Evolutionary conservation across 257 asterid genomes (phyloP), one percentile per base, ranked within the genome.

Genomic region (Ehretia macrophylla): DNA sequence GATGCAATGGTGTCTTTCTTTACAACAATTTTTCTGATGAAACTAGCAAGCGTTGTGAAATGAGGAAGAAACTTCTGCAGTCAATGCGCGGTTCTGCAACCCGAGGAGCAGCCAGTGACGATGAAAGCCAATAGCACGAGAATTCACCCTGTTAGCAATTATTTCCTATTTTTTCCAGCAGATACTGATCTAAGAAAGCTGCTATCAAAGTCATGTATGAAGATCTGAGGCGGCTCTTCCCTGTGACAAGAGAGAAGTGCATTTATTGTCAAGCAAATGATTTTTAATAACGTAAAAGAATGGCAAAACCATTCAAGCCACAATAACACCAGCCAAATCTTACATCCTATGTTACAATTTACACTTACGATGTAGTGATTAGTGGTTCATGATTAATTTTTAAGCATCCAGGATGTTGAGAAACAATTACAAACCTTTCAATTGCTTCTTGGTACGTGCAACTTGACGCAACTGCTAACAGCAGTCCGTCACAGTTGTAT

Each of bases 381-480:
- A 68, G 60, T 38, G 47, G 45, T 17, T n/a, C n/a, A n/a, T n/a
- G n/a, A n/a, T n/a, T n/a, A n/a, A n/a, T n/a, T n/a, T n/a, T n/a
- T n/a, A n/a, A n/a, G n/a, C n/a, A n/a, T n/a, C n/a, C n/a, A n/a
- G n/a, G n/a, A n/a, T n/a, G n/a, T n/a, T n/a, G n/a, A n/a, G n/a
- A n/a, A n/a, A n/a, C n/a, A n/a, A n/a, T 40, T 51, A 40, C 81
- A 53, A 44, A 85, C 96, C 82, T 85, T 80, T 84, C 88, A 46
- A 70, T 75, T 40, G 87, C 88, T 74, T 92, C 96, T 74, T 88
- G 94, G 79, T 79, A 82, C 20, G 95, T 75, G 65, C 69, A 64
- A 74, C 95, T 78, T 55, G 95, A 84, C 68, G 97, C 95, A 45
- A 88, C 79, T 5, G 94, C 97, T 73, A 92, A 72, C 39, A 92